Percentiles rank a stretch among this genome's conserved stretches.
These are phyloP conservation scores for Neurospora intermedia DNA, from an alignment of 495 filamentous ascomycete genomes.

Conservation along the genomic window DNA sequence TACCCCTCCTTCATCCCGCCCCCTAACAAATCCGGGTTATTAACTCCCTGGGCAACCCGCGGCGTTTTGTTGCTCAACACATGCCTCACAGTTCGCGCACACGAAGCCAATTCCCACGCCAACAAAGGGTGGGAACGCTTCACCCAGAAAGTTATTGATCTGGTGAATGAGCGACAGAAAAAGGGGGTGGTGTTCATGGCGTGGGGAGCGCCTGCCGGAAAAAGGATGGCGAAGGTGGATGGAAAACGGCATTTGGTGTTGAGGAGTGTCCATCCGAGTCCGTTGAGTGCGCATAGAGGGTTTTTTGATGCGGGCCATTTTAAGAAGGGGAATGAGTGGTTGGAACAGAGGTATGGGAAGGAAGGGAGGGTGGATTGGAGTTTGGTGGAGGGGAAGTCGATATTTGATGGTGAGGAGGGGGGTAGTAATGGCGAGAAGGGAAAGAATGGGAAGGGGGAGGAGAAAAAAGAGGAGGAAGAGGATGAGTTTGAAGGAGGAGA, in stretches of 20 bases:
- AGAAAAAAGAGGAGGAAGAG: conserved; percentile 2
- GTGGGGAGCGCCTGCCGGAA: conserved; percentile 76
- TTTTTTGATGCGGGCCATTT: conserved; percentile 89
- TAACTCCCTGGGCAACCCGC: conserved; percentile 86
- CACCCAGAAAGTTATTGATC: conserved; percentile 82
- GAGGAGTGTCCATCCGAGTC: conserved; percentile 82
- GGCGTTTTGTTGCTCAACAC: conserved; percentile 91
- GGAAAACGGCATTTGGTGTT: conserved; percentile 63
- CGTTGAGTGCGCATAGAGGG: conserved; percentile 66
- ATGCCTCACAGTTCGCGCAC: conserved; percentile 80
- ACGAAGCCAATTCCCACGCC: conserved; percentile 72
- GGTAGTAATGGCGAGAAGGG: conserved; percentile 3
- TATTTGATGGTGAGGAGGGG: conserved; percentile 6
- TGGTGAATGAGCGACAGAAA: conserved; percentile 61
- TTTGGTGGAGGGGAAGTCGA: conserved; percentile 29
- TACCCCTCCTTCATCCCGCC: conserved; percentile 72
- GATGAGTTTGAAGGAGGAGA: conserved; percentile 9
- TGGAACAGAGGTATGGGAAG: conserved; percentile 62
- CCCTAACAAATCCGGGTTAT: conserved; percentile 62
- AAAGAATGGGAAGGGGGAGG: neutral
- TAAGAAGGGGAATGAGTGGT: conserved; percentile 80
- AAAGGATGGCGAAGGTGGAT: conserved; percentile 62
- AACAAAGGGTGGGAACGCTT: conserved; percentile 85
- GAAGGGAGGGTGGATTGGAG: conserved; percentile 82
- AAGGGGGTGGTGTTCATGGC: conserved; percentile 87